Percentiles rank a stretch among this genome's conserved stretches.
Evolutionary conservation across 1,284 basidiomycete species (phyloP).

Genomic region (Ceratobasidium papillatum): DNA sequence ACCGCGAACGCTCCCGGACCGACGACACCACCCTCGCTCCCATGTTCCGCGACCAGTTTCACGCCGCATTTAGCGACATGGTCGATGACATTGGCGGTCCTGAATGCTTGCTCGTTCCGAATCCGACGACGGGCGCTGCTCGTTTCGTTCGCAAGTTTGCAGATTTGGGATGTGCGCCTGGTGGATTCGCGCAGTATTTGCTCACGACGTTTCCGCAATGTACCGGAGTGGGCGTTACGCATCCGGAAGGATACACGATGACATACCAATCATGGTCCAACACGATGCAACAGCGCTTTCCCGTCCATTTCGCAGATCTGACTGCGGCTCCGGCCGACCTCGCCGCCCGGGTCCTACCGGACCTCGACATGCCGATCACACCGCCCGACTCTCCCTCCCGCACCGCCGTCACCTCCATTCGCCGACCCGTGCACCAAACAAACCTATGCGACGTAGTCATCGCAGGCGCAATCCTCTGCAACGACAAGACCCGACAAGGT

Average conservation of each 20-base stretch:
- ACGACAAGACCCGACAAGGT: constrained; percentile 19
- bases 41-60: constrained; percentile 37
- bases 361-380: constrained; percentile 21
- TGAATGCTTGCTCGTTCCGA: constrained; percentile 30
- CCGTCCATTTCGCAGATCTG: constrained; percentile 27
- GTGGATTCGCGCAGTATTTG: constrained; percentile 28
- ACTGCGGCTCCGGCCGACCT: constrained; percentile 6
- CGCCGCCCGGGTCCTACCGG: constrained; percentile 26
- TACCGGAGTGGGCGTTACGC: constrained; percentile 28
- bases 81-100: constrained; percentile 31
- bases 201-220: constrained; percentile 34
- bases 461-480: constrained; percentile 27
- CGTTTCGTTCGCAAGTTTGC: constrained; percentile 23
- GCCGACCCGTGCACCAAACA: not conserved
- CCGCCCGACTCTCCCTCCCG: constrained; percentile 28
- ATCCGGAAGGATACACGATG: constrained; percentile 31
- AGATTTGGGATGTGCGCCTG: constrained; percentile 30
- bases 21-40: constrained; percentile 27
- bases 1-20: constrained; percentile 29
- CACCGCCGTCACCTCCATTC: not conserved
- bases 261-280: constrained; percentile 32
- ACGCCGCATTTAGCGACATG: constrained; percentile 26
- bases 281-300: constrained; percentile 29
- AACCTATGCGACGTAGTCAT: constrained; percentile 30
- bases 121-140: constrained; percentile 4